These are phyloP conservation scores for Cercospora beticola DNA, from an alignment of 2,329 filamentous ascomycete species.

Conservation along the genomic window DNA sequence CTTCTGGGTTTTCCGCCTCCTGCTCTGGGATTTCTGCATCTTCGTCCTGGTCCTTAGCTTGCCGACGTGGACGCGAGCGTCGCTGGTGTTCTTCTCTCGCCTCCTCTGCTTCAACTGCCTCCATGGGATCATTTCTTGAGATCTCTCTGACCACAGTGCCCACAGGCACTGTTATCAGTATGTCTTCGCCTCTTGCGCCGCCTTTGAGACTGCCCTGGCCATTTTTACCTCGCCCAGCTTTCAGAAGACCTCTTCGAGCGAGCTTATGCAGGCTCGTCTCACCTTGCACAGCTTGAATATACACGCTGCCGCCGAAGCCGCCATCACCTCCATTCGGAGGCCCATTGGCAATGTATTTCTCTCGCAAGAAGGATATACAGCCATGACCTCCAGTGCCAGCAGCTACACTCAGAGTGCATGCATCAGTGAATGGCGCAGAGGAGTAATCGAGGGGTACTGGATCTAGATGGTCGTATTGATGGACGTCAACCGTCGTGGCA, in stretches of 20 bases:
- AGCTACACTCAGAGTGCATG: conserved; percentile 72
- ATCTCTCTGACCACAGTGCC: conserved; percentile 88
- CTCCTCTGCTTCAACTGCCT: conserved; percentile 57
- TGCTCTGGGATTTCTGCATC: conserved; percentile 33
- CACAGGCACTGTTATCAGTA: conserved; percentile 86
- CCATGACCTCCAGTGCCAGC: conserved; percentile 84
- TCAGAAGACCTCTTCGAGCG: conserved; percentile 70
- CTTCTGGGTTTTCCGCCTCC: background rate
- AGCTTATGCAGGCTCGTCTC: conserved; percentile 94
- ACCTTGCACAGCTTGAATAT: conserved; percentile 87
- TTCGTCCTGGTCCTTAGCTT: conserved; percentile 38
- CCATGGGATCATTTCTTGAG: conserved; percentile 71
- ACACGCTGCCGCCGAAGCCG: conserved; percentile 85
- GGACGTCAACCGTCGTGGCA: background rate
- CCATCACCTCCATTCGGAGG: conserved; percentile 95
- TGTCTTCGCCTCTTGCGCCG: conserved; percentile 79
- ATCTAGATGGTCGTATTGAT: conserved; percentile 22
- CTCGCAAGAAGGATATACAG: conserved; percentile 89
- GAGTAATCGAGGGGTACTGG: conserved; percentile 83
- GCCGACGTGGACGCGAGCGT: conserved; percentile 40
- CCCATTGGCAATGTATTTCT: conserved; percentile 84
- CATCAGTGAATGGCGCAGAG: conserved; percentile 80
- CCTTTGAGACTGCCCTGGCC: conserved; percentile 72
- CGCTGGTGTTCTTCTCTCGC: conserved; percentile 29
- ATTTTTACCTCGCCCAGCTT: conserved; percentile 73